These are phyloP conservation scores for Neurospora sp. DNA, from an alignment of 495 filamentous ascomycete species.

Conservation along the genomic window DNA sequence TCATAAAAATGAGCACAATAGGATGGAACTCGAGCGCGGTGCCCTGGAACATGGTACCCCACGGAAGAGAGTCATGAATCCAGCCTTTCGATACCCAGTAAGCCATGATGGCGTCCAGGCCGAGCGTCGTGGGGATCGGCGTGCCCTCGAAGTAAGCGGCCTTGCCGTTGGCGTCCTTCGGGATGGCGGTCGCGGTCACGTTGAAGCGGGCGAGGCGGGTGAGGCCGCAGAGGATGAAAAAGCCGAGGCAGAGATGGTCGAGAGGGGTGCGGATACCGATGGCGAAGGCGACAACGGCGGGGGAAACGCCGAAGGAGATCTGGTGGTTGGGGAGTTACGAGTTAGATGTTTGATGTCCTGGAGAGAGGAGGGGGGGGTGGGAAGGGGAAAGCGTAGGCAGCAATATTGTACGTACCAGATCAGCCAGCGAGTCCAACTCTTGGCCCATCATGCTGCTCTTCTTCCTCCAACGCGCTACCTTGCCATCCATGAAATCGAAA, in stretches of 20 bases:
- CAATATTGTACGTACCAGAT: conserved; percentile 53
- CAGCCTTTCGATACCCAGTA: conserved; percentile 79
- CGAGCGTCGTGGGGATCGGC: conserved; percentile 83
- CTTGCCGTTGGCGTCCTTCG: conserved; percentile 87
- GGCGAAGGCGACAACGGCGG: conserved; percentile 77
- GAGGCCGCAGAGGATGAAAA: conserved; percentile 92
- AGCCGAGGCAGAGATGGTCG: conserved; percentile 75
- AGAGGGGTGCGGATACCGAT: conserved; percentile 78
- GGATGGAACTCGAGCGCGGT: conserved; percentile 77
- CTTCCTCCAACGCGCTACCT: conserved; percentile 87
- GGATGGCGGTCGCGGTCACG: conserved; percentile 77
- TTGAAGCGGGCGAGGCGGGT: conserved; percentile 95
- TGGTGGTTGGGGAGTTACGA: conserved; percentile 21
- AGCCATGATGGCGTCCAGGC: conserved; percentile 73
- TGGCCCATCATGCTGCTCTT: conserved; percentile 97
- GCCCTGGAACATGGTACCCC: conserved; percentile 55
- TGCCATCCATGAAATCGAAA: conserved; percentile 98
- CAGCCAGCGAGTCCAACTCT: conserved; percentile 93
- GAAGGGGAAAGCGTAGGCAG: too few relatives aligned
- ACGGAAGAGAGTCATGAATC: conserved; percentile 64
- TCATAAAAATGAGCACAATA: conserved; percentile 66
- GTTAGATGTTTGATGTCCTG: not conserved
- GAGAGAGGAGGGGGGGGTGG: not conserved
- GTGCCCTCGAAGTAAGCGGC: conserved; percentile 93
- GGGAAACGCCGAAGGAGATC: conserved; percentile 93